Evolutionary conservation across 2,329 filamentous ascomycete species (phyloP), one percentile per base, ranked within the genome.

Genomic region (Calonectria pseudoreteaudii): DNA sequence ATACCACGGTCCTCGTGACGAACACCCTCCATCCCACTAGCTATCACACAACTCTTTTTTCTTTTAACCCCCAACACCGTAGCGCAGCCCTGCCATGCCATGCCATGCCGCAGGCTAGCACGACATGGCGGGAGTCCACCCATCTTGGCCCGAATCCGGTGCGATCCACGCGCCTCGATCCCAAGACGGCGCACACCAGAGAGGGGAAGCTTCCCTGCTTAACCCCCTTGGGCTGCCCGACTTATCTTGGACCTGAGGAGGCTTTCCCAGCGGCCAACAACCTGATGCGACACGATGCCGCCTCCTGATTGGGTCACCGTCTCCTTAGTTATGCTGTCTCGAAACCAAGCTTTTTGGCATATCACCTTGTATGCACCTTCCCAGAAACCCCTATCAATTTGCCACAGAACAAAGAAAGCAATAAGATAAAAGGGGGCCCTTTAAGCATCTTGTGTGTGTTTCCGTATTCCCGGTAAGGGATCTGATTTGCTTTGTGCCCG

Each of bases 401-500:
- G 77, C 78, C 76, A 80, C 78, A 65, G 70, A 69, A 72, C 73
- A 79, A 70, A 72, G 73, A 79, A 26, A 70, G 72, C 47, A 79
- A 41, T 41, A 62, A 38, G 52, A 70, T 10, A 74, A 64, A 50
- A 49, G n/a, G 11, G 44, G 78, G 78, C 49, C 38, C 52, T 66
- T 71, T 62, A 70, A 68, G 38, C 64, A 38, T 47, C 56, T 23
- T 50, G 3, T 28, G 28, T 20, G 52, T 28, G 49, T 64, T 69
- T 74, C 76, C 72, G 16, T 64, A 31, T 30, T 74, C 30, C 65
- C 28, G 71, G 67, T 53, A 74, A 74, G 56, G 68, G 70, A 72
- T 75, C 76, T 70, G 78, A 79, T 79, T 75, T 71, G 28, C 66
- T 67, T 34, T 71, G 60, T 75, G 73, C 36, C 31, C 60, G 36